Base-by-base conservation (phyloP, 352 stramenopile genomes). In the Phytophthora cajani region DNA sequence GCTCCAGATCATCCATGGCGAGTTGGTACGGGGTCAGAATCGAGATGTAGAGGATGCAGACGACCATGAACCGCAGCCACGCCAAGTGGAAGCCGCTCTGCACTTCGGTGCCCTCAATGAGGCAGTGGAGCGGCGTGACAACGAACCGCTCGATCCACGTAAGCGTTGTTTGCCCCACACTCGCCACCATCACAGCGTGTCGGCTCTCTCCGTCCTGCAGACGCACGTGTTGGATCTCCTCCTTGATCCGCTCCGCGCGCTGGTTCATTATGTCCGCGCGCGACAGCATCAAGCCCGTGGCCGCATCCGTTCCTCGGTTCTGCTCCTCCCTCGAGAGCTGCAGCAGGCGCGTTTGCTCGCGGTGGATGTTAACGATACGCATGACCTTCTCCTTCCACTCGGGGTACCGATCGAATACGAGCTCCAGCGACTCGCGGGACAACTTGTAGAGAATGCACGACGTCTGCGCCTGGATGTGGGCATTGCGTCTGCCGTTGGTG, bases 351-450 rank as follows among this genome's bases (percentile, higher is more conserved):
- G 79, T 62, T 61, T 86, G 74, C 59, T 91, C 75, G 56, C 81
- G 63, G 36, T 92, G 74, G 19, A 91, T 75, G 5, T 70, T 87
- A 16, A 84, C 79, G 33, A 94, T 90, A 2, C 79, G 74, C 47
- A 92, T 69, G 0, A 92, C 87, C 55, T 85, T 92, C 5, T 78
- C 49, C 36, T 92, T 92, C 87, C 83, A 91, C 12, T 81, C 70
- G 1, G 81, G 85, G 30, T 93, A 90, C 3, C 81, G 74, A 17
- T 88, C 77, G 62, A 93, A 93, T 0, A 91, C 83, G 5, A 88
- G 61, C 42, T 93, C 81, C 1, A 92, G 72, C 27, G 84, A 90
- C 11, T 84, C 33, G 2, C 82, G 74, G 4, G 85, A 92, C 0
- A 92, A 57, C 14, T 64, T 73, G 70, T 90, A 91, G 7, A 92